Evolutionary conservation across 2,329 filamentous ascomycete genomes (phyloP), one percentile per base, ranked within the genome.

Genomic region (Trichophyton verrucosum): DNA sequence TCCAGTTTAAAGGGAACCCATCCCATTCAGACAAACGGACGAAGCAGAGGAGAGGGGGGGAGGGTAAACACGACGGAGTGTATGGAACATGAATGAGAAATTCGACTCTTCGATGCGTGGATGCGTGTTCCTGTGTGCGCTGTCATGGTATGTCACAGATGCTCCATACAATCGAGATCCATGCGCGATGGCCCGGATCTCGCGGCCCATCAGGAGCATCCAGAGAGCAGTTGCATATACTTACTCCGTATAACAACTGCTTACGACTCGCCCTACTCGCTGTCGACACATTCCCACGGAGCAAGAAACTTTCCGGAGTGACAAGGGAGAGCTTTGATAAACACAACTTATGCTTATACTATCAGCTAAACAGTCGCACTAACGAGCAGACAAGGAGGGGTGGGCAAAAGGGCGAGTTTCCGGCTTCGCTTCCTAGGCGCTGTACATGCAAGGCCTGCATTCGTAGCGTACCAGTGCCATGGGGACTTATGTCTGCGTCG

Each of bases 291-390:
- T 38, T n/a, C 27, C 17, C 46, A 22, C 46, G 46, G 22, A 53
- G 27, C 13, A 53, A 33, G 49, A 30, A 33, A 53, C 49, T 53
- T 53, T 53, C 49, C 49, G 49, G 24, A 17, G 11, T 5, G 49
- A 53, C 49, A 11, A 30, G 49, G 49, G 49, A 53, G 49, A 53
- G 49, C 49, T 53, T 53, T 24, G 49, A 53, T 53, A 38, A 38
- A 38, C 8, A 47, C 44, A 17, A 20, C 20, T 22, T 47, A 47
- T 47, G n/a, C 44, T 17, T 17, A 17, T 17, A 47, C 20, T 17
- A 15, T 47, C 33, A 38, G 33, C 33, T 38, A 13, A 38, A 38
- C 33, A 38, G 33, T 38, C 33, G 33, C 9, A 38, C 33, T 38
- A 38, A 38, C 33, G 33, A 38, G 11, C 33, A 13, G 9, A 38